Percentiles rank a stretch among this genome's conserved stretches.
These are phyloP conservation scores for Citrullus mucosospermus DNA, from an alignment of 306 rosid species.

Conservation along the genomic window DNA sequence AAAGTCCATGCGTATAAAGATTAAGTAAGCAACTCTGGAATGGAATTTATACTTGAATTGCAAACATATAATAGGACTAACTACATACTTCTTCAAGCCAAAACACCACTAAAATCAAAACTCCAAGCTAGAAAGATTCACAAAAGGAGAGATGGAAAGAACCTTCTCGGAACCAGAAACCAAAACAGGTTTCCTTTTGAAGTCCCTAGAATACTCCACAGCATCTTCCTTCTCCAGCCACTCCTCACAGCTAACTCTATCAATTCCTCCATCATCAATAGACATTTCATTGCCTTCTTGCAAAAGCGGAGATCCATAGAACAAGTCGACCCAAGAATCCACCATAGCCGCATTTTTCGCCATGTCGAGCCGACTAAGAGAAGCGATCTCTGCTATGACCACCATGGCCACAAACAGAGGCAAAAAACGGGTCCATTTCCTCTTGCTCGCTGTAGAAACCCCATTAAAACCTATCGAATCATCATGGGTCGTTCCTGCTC, in stretches of 20 bases:
- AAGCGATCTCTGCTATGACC: constrained; percentile 75
- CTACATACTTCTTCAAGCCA: not conserved
- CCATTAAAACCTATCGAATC: constrained; percentile 24
- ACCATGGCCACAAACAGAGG: constrained; percentile 54
- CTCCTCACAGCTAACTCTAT: constrained; percentile 41
- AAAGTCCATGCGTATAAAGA: not conserved
- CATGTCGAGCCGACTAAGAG: constrained; percentile 64
- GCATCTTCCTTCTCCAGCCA: constrained; percentile 83
- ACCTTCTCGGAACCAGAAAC: constrained; percentile 77
- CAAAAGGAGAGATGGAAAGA: not conserved
- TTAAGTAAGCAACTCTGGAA: not conserved
- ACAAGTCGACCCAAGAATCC: constrained; percentile 56
- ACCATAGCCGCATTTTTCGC: constrained; percentile 60
- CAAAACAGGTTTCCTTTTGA: constrained; percentile 47
- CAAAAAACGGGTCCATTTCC: constrained; percentile 49
- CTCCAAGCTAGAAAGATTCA: not conserved
- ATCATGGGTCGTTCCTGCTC: constrained; percentile 38
- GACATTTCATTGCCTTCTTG: constrained; percentile 10
- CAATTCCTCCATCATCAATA: constrained; percentile 20
- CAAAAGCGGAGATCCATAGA: constrained; percentile 22
- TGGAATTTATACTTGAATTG: not conserved
- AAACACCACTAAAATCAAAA: not conserved
- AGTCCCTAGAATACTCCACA: constrained; percentile 60
- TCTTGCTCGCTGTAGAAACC: constrained; percentile 23
- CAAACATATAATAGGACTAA: not conserved